phyloP scores from a whole-genome alignment of 2,329 filamentous ascomycete species.

The Penicillium vulpinum region DNA sequence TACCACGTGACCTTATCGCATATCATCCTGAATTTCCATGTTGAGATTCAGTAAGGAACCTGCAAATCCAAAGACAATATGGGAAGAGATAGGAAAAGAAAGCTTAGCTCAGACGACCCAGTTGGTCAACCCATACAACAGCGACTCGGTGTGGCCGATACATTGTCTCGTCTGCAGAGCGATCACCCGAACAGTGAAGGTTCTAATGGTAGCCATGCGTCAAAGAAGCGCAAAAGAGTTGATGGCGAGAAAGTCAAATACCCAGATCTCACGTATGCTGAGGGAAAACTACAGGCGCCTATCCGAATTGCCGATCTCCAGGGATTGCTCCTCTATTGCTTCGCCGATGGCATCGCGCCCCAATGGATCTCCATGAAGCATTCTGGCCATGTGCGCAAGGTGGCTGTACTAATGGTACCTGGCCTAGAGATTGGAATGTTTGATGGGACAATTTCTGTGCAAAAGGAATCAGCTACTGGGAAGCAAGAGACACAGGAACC shows the following conservation, averaged over 20 bases:
- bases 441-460: conserved; percentile 54
- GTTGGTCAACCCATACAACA: conserved; percentile 17
- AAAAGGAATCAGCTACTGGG: conserved; percentile 28
- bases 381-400: conserved; percentile 62
- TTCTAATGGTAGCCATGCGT: conserved; percentile 9
- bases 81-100: conserved; percentile 34
- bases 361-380: conserved; percentile 64
- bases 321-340: conserved; percentile 58
- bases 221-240: conserved; percentile 30
- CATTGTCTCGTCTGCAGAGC: conserved; percentile 33
- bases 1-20: not conserved
- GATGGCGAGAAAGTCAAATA: conserved; percentile 51
- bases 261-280: conserved; percentile 54
- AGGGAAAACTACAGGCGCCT: conserved; percentile 55
- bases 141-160: conserved; percentile 35
- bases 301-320: conserved; percentile 62
- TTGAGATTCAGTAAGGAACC: not conserved
- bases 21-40: conserved; percentile 19
- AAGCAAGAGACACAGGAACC: conserved; percentile 14
- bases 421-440: conserved; percentile 92
- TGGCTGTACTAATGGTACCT: conserved; percentile 88
- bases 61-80: conserved; percentile 16
- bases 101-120: conserved; percentile 32
- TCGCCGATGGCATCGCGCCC: conserved; percentile 62
- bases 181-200: conserved; percentile 9